Percentiles rank a stretch among this genome's conserved stretches.
phyloP scores from a whole-genome alignment of 768 basidiomycete genomes.

The Vararia minispora region DNA sequence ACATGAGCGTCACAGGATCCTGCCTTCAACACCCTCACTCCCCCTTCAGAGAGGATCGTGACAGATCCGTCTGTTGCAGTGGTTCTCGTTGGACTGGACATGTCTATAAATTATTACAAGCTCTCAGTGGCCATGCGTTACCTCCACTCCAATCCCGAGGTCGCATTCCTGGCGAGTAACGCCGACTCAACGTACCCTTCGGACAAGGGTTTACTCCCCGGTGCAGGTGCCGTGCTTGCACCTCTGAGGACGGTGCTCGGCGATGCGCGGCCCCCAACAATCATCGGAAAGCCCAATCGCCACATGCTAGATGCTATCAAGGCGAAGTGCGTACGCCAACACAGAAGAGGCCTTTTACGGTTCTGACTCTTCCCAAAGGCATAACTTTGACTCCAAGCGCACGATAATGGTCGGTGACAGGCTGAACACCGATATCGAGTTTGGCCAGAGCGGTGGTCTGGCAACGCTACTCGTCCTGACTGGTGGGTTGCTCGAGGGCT shows the following conservation, averaged over 20 bases:
- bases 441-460: constrained; percentile 80
- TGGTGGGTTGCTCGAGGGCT: constrained; percentile 33
- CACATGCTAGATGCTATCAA: constrained; percentile 93
- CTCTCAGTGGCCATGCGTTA: constrained; percentile 88
- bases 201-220: constrained; percentile 64
- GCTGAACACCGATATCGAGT: constrained; percentile 90
- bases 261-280: constrained; percentile 43
- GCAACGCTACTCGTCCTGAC: constrained; percentile 86
- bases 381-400: constrained; percentile 72
- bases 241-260: constrained; percentile 67
- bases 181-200: constrained; percentile 87
- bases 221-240: constrained; percentile 76
- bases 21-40: constrained; percentile 62
- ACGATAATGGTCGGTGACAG: constrained; percentile 97
- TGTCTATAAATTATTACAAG: constrained; percentile 86
- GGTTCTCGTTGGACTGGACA: constrained; percentile 90
- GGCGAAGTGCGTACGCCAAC: constrained; percentile 38
- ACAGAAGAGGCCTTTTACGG: background rate
- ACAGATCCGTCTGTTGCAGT: constrained; percentile 77
- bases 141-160: constrained; percentile 66
- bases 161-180: constrained; percentile 85
- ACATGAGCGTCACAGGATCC: constrained; percentile 51
- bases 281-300: constrained; percentile 83
- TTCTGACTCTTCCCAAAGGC: constrained; percentile 36
- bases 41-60: constrained; percentile 59